These are phyloP conservation scores for Rhododendron ferrugineum DNA, from an alignment of 148 eudicot species.

Conservation along the genomic window DNA sequence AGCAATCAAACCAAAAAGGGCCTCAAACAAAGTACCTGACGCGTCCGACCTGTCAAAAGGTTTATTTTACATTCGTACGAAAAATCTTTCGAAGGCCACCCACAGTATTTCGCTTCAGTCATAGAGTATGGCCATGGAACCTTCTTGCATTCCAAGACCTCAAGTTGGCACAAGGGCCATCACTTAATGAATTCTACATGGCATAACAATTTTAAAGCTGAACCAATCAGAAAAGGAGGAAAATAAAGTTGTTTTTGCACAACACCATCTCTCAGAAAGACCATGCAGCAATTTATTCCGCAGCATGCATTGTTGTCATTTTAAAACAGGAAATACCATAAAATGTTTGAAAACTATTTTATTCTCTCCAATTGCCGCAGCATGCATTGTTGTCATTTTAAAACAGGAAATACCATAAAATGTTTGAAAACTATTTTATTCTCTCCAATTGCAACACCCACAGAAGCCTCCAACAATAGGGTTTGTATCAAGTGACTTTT, in stretches of 20 bases:
- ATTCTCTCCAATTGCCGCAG: neutral
- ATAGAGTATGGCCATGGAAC: slow-evolving; percentile 67
- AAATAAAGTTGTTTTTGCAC: neutral
- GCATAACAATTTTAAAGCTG: neutral
- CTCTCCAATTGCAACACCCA: neutral
- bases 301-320: neutral
- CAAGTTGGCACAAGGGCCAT: slow-evolving; percentile 85
- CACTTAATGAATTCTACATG: slow-evolving; percentile 49
- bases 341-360: neutral
- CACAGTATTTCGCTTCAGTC: slow-evolving; percentile 43
- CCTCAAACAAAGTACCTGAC: slow-evolving; percentile 53
- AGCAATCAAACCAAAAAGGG: slow-evolving; percentile 2
- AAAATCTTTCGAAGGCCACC: slow-evolving; percentile 63
- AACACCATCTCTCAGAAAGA: neutral
- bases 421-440: neutral
- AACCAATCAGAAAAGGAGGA: neutral
- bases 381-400: neutral
- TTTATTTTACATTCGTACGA: slow-evolving; percentile 84
- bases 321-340: neutral
- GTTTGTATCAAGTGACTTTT: neutral
- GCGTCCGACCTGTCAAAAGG: slow-evolving; percentile 90
- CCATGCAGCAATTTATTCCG: neutral
- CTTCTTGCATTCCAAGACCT: slow-evolving; percentile 84
- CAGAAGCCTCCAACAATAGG: neutral
- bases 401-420: neutral